These are phyloP conservation scores for Raffaelea albimanens DNA, from an alignment of 2,329 filamentous ascomycete genomes.

Conservation along the genomic window DNA sequence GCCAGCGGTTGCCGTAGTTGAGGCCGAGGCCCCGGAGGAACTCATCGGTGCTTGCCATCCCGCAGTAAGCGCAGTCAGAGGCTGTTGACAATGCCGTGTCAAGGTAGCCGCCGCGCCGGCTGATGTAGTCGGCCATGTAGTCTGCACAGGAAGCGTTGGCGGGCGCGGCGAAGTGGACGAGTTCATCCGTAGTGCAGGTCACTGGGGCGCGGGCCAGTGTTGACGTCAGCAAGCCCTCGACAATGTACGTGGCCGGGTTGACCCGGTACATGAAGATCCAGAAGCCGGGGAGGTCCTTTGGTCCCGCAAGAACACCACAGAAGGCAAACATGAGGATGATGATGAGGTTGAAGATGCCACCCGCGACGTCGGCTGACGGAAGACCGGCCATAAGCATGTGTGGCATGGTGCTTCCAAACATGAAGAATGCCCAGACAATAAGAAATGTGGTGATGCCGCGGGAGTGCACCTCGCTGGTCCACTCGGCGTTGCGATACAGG, in stretches of 20 bases:
- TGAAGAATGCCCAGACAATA: neutral
- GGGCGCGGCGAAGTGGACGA: neutral
- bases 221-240: neutral
- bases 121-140: neutral
- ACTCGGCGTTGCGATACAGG: neutral
- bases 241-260: neutral
- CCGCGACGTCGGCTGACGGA: neutral
- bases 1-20: constrained; percentile 51
- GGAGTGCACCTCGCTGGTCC: neutral
- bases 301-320: neutral
- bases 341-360: neutral
- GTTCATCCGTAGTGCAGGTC: neutral
- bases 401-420: neutral
- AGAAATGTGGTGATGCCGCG: neutral
- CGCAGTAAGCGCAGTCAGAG: constrained; percentile 48
- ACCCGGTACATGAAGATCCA: neutral
- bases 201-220: neutral
- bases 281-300: neutral
- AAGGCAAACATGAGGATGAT: neutral
- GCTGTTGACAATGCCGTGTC: constrained; percentile 18
- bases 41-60: constrained; percentile 38
- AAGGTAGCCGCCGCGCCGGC: neutral
- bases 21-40: constrained; percentile 39
- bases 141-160: neutral
- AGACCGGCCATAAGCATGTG: neutral